A percentile compares a stretch with the other conserved stretches of the same genome.
These are phyloP conservation scores for Leccinum idahoense DNA, from an alignment of 1,284 basidiomycete genomes.

Conservation along the genomic window DNA sequence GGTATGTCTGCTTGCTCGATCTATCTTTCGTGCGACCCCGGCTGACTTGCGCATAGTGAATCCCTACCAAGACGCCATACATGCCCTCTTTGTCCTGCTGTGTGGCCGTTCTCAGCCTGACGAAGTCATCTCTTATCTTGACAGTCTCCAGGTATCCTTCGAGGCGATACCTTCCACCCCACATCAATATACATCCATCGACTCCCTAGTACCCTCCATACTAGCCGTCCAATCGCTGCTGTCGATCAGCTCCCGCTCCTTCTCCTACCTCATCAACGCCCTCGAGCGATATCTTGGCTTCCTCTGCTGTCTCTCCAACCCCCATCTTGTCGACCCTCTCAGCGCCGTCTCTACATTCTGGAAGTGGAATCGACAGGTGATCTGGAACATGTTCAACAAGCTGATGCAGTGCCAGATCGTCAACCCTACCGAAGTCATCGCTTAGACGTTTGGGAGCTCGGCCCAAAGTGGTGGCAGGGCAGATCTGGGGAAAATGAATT, in stretches of 20 bases:
- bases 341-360: too few species aligned
- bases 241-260: constrained; percentile 89
- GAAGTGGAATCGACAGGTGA: too few species aligned
- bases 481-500: too few species aligned
- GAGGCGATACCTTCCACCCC: constrained; percentile 50
- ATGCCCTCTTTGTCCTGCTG: constrained; percentile 75
- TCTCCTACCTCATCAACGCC: constrained; percentile 97
- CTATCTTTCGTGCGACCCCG: not conserved
- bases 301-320: too few species aligned
- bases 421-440: too few species aligned
- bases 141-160: constrained; percentile 60
- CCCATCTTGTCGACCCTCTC: too few species aligned
- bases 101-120: constrained; percentile 73
- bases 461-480: too few species aligned
- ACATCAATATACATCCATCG: constrained; percentile 47
- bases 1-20: constrained; percentile 36
- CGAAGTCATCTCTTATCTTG: constrained; percentile 76
- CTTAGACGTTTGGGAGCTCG: too few species aligned
- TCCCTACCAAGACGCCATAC: constrained; percentile 76
- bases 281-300: constrained; percentile 79
- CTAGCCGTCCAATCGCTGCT: constrained; percentile 81
- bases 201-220: constrained; percentile 69
- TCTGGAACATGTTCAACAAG: too few species aligned
- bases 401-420: too few species aligned
- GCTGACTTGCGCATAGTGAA: constrained; percentile 43